These are phyloP conservation scores for Pseudocercospora macadamiae DNA, from an alignment of 2,329 filamentous ascomycete genomes.

Conservation along the genomic window DNA sequence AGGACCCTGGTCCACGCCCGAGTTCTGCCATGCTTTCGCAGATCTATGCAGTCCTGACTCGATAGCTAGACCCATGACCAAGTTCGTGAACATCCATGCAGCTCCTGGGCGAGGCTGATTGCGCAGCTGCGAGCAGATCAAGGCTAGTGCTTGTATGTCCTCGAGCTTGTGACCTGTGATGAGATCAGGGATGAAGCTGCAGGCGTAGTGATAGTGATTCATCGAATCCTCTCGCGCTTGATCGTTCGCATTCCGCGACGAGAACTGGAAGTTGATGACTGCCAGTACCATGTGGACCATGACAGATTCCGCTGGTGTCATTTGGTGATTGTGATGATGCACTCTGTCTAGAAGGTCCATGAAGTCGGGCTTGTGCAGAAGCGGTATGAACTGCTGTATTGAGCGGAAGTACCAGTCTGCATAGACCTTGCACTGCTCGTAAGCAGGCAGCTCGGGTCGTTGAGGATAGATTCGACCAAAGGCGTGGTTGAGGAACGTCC, in stretches of 20 bases:
- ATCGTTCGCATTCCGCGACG: constrained; percentile 65
- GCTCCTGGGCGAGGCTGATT: constrained; percentile 79
- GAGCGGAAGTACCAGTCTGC: constrained; percentile 76
- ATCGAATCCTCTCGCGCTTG: constrained; percentile 68
- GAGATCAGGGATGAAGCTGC: constrained; percentile 70
- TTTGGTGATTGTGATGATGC: constrained; percentile 70
- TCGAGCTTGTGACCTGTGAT: constrained; percentile 63
- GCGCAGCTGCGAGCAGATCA: constrained; percentile 73
- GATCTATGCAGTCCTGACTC: constrained; percentile 76
- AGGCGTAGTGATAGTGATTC: constrained; percentile 75
- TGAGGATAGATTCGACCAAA: constrained; percentile 61
- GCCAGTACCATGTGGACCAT: constrained; percentile 79
- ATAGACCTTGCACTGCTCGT: constrained; percentile 67
- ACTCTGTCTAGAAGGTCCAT: constrained; percentile 68
- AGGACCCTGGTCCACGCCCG: constrained; percentile 55
- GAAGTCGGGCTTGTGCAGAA: constrained; percentile 77
- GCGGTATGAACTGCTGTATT: constrained; percentile 70
- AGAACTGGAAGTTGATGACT: constrained; percentile 76
- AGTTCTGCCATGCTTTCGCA: constrained; percentile 60
- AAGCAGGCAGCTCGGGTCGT: constrained; percentile 63
- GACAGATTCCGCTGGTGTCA: constrained; percentile 67
- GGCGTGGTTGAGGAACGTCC: constrained; percentile 68
- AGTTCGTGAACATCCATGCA: constrained; percentile 68
- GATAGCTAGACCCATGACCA: constrained; percentile 69
- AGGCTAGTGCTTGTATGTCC: constrained; percentile 71